Evolutionary conservation across 2,329 filamentous ascomycete genomes (phyloP).

Genomic region (Cladophialophora immunda): DNA sequence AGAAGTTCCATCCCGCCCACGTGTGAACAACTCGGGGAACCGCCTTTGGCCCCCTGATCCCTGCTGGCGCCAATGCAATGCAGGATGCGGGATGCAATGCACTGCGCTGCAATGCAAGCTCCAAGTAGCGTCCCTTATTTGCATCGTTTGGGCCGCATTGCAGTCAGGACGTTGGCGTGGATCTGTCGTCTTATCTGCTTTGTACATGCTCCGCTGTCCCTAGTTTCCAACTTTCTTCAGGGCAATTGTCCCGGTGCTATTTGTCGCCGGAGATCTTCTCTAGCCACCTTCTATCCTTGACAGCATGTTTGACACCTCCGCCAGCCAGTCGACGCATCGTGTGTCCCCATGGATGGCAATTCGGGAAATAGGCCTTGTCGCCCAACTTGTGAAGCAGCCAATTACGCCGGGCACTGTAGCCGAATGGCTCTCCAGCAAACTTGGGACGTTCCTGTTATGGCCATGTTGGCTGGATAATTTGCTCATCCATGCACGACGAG

Average conservation of each 20-base stretch:
- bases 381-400: constrained; percentile 32
- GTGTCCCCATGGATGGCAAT: neutral
- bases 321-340: neutral
- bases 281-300: constrained; percentile 4
- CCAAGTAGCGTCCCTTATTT: constrained; percentile 7
- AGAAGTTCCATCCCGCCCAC: constrained; percentile 7
- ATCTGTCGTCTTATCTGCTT: neutral
- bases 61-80: neutral
- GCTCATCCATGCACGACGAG: neutral
- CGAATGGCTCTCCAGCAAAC: neutral
- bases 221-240: constrained; percentile 1
- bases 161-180: constrained; percentile 6
- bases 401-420: constrained; percentile 10
- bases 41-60: neutral
- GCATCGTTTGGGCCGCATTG: constrained; percentile 20
- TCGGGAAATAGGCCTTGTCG: constrained; percentile 13
- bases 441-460: neutral
- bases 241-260: neutral
- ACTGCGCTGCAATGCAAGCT: constrained; percentile 10
- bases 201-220: neutral
- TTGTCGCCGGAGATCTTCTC: neutral
- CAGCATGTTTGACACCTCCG: neutral
- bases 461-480: neutral
- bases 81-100: constrained; percentile 2
- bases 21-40: constrained; percentile 11